Conservation (phyloP, 257 asterid species). For the Solanum boliviense region DNA sequence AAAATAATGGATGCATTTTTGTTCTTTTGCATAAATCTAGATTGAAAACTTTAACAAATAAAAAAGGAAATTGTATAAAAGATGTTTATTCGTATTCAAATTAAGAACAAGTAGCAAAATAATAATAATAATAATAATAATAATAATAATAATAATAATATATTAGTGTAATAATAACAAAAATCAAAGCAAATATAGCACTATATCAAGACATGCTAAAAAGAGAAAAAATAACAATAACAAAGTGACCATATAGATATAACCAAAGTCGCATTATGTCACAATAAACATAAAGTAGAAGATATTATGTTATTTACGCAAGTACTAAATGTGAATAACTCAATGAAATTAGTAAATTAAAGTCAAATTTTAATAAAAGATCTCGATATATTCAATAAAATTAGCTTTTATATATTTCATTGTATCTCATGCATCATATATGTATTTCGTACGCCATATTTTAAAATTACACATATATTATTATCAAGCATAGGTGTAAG, state of each 20-base stretch:
- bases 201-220: neutral
- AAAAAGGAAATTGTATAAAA: neutral
- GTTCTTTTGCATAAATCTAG: neutral
- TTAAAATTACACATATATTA: too few species aligned
- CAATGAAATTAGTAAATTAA: too few species aligned
- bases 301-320: neutral
- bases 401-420: accelerated
- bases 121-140: too few species aligned
- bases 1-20: neutral
- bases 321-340: neutral
- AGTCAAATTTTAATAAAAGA: neutral
- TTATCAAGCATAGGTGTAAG: neutral
- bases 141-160: neutral
- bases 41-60: neutral
- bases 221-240: neutral
- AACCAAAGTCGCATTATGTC: neutral
- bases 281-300: neutral
- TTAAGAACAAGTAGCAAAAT: neutral
- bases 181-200: neutral
- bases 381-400: too few species aligned
- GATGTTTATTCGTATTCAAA: neutral
- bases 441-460: too few species aligned
- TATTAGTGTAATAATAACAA: neutral
- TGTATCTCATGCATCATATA: accelerated
- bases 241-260: neutral